A percentile compares a stretch with the other conserved stretches of the same genome.
phyloP scores from a whole-genome alignment of 208 protist species.

The Wallacemonas sp. region DNA sequence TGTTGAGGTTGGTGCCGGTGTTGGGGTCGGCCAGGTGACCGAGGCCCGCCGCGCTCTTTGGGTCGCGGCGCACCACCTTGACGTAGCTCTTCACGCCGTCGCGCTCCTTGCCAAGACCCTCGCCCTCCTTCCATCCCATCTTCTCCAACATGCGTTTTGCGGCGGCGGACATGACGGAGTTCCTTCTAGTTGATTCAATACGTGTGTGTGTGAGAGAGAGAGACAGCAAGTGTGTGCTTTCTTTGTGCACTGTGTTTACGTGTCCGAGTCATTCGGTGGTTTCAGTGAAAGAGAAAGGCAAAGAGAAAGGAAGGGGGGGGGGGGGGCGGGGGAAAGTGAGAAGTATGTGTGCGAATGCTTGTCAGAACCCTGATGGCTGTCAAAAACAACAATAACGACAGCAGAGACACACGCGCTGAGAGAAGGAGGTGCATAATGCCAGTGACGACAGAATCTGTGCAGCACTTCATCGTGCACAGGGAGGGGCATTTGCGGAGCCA shows the following conservation, averaged over 20 bases:
- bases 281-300: too few relatives aligned
- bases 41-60: conserved; percentile 63
- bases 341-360: background rate
- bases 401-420: background rate
- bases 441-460: too few relatives aligned
- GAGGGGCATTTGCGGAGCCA: too few relatives aligned
- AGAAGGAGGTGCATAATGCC: too few relatives aligned
- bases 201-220: conserved; percentile 18
- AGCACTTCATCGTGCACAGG: too few relatives aligned
- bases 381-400: conserved; percentile 20
- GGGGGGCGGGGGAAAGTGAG: conserved; percentile 6
- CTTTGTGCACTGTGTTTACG: too few relatives aligned
- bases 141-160: conserved; percentile 85
- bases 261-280: too few relatives aligned
- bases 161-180: conserved; percentile 54
- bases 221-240: too few relatives aligned
- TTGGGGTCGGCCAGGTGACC: conserved; percentile 70
- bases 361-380: too few relatives aligned
- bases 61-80: conserved; percentile 75
- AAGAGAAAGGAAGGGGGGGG: conserved; percentile 1
- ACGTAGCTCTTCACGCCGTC: conserved; percentile 72
- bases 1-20: conserved; percentile 37
- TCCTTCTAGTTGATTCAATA: too few relatives aligned
- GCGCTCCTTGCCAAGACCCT: conserved; percentile 79
- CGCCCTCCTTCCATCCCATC: conserved; percentile 85